Percentiles rank a stretch among this genome's conserved stretches.
Evolutionary conservation across 306 rosid species (phyloP).

Genomic region (Medicago ruthenica): DNA sequence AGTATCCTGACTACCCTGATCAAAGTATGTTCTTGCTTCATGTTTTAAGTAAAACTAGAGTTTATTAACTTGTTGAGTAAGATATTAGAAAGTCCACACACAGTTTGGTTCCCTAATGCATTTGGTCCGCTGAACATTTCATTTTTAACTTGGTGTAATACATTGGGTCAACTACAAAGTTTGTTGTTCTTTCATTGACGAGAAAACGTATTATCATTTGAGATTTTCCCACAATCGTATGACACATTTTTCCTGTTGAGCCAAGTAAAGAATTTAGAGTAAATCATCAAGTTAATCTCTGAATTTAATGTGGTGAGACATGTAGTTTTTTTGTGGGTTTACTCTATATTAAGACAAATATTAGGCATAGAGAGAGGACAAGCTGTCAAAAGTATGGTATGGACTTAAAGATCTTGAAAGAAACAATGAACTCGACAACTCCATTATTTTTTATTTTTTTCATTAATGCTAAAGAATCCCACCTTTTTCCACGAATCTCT

Average conservation of each 20-base stretch:
- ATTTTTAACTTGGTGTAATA: too few species aligned
- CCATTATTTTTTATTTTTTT: not conserved
- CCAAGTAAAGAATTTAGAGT: not conserved
- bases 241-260: not conserved
- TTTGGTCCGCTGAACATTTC: too few species aligned
- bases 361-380: not conserved
- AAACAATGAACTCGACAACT: not conserved
- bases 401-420: not conserved
- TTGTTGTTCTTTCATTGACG: not conserved
- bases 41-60: not conserved
- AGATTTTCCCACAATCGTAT: not conserved
- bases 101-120: too few species aligned
- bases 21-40: constrained; percentile 53
- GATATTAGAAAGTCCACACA: too few species aligned
- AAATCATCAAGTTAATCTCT: not conserved
- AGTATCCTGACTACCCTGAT: constrained; percentile 77
- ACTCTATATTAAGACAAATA: not conserved
- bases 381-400: not conserved
- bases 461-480: not conserved
- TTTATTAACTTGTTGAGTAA: not conserved
- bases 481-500: not conserved
- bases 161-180: not conserved
- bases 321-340: not conserved
- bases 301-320: not conserved
- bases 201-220: not conserved